Base-by-base conservation (phyloP, 2,329 filamentous ascomycete genomes). In the Verticillium alfalfae region DNA sequence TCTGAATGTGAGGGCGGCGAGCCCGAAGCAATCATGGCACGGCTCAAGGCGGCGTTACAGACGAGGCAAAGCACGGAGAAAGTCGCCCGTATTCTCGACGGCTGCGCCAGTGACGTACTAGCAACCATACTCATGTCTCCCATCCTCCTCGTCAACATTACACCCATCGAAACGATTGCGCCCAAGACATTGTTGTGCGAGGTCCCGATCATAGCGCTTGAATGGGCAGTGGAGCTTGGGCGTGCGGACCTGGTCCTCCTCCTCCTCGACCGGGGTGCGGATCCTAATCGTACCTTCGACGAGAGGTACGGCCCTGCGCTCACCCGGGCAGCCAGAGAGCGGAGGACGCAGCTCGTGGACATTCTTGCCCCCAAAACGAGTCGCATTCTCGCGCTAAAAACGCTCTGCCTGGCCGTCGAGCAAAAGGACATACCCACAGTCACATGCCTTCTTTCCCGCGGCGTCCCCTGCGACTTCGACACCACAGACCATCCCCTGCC, bases 381-480 rank as follows among this genome's bases (percentile, higher is more conserved):
- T 31, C 56, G 56, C 34, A 57, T 38, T 16, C 34, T 57, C 15
- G 56, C 56, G n/a, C 26, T 57, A 37, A 5, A 34, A 12, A 57
- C 56, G 56, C 56, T 57, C 31, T 57, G 56, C 56, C 56, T 57
- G 56, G 56, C 56, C 56, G 56, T 57, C 18, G 56, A 57, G 56
- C 56, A 57, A 57, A 57, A 34, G 37, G 56, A 57, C 31, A 57
- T 57, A 39, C 56, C 56, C 6, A 57, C 56, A 4, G 37, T 57
- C 56, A 37, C 56, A 38, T 57, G 34, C 56, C 56, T 57, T 38
- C 56, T 57, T 57, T 57, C 56, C 37, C 26, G 12, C 12, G 56
- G 56, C 56, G 56, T 57, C 56, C 56, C 56, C 56, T 57, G 34
- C 37, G 56, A 57, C 34, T 57, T 57, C 26, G 37, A 57, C 2